A percentile compares a stretch with the other conserved stretches of the same genome.
These are phyloP conservation scores for Mollisiaceae sp. DNA, from an alignment of 2,329 filamentous ascomycete species.

Conservation along the genomic window DNA sequence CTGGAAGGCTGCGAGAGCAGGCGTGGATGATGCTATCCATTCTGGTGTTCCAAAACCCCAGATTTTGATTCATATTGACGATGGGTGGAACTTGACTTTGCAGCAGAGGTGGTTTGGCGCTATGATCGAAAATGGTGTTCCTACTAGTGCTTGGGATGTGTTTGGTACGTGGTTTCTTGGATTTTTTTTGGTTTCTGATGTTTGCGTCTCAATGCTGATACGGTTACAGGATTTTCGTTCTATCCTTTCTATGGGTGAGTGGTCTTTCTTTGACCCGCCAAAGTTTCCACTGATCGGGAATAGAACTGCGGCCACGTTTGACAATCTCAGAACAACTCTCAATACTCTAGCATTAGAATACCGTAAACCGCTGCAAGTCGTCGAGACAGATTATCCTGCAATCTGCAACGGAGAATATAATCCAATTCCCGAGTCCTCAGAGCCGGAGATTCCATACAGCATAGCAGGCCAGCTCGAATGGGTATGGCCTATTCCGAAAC, in stretches of 20 bases:
- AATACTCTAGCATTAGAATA: conserved; percentile 63
- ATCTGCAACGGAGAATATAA: conserved; percentile 62
- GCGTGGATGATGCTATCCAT: conserved; percentile 66
- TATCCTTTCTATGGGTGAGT: conserved; percentile 67
- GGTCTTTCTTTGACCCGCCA: too few relatives aligned
- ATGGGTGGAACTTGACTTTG: conserved; percentile 71
- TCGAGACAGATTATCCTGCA: conserved; percentile 73
- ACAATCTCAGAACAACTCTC: conserved; percentile 59
- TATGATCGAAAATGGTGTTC: conserved; percentile 58
- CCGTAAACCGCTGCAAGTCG: conserved; percentile 69
- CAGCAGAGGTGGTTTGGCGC: conserved; percentile 69
- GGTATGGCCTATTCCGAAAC: too few relatives aligned
- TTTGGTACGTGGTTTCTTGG: conserved; percentile 45
- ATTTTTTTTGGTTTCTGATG: background rate
- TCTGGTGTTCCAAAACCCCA: conserved; percentile 55
- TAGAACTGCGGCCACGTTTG: conserved; percentile 61
- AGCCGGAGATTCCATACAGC: conserved; percentile 62
- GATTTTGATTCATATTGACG: conserved; percentile 76
- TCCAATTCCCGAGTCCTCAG: conserved; percentile 40
- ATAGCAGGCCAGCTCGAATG: conserved; percentile 66
- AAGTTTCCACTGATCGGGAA: background rate
- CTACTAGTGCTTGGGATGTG: conserved; percentile 66
- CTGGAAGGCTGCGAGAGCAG: conserved; percentile 62
- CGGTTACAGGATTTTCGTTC: conserved; percentile 59
- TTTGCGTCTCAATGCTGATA: conserved; percentile 40